phyloP scores from a whole-genome alignment of 495 filamentous ascomycete genomes.

The Podospora comata region DNA sequence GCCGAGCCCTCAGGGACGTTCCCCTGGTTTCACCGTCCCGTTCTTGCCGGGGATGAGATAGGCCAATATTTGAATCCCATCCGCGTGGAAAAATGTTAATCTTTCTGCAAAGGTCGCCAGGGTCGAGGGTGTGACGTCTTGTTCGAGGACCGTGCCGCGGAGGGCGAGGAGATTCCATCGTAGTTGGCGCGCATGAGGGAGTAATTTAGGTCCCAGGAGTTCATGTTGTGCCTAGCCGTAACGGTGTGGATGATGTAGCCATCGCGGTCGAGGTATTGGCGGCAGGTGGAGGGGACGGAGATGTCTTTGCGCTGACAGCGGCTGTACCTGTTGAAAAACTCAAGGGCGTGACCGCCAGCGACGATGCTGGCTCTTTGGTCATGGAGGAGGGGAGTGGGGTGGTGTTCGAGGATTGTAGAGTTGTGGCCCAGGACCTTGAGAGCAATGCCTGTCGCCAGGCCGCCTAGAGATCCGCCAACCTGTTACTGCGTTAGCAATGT shows the following conservation, averaged over 20 bases:
- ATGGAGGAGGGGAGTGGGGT: conserved; percentile 43
- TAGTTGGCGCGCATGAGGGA: conserved; percentile 54
- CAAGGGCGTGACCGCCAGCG: conserved; percentile 38
- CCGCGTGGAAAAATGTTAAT: conserved; percentile 48
- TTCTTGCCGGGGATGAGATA: conserved; percentile 55
- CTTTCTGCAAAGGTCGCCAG: conserved; percentile 59
- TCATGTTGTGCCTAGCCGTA: conserved; percentile 43
- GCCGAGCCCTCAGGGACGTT: conserved; percentile 41
- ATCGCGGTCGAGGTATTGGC: conserved; percentile 45
- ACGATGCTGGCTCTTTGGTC: conserved; percentile 59
- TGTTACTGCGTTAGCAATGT: conserved; percentile 16
- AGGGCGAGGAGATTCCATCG: conserved; percentile 52
- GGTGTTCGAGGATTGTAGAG: conserved; percentile 54
- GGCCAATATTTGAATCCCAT: conserved; percentile 45
- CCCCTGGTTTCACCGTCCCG: conserved; percentile 44
- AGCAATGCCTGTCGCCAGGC: conserved; percentile 47
- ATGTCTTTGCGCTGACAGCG: conserved; percentile 34
- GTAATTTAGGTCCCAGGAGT: conserved; percentile 56
- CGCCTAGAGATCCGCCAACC: conserved; percentile 51
- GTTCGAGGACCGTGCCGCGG: conserved; percentile 59
- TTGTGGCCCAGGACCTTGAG: conserved; percentile 48
- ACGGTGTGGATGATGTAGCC: conserved; percentile 44
- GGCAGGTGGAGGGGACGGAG: conserved; percentile 34
- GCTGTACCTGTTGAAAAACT: conserved; percentile 37
- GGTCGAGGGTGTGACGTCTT: conserved; percentile 70